A percentile compares a stretch with the other conserved stretches of the same genome.
phyloP scores from a whole-genome alignment of 768 basidiomycete genomes.

The Boletus reticuloceps region DNA sequence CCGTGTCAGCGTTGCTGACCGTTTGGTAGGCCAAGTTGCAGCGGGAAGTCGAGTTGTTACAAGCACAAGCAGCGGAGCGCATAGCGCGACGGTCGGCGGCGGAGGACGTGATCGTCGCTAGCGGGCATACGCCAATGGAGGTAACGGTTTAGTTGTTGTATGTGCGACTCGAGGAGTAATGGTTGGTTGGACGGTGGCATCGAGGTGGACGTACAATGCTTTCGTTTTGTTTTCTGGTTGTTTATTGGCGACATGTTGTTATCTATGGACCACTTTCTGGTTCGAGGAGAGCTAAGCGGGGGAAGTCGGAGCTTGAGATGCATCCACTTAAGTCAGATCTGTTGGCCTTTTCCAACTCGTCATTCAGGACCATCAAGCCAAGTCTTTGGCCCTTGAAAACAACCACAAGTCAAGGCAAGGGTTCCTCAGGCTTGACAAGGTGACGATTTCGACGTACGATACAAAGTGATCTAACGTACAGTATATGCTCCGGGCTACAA shows the following conservation, averaged over 20 bases:
- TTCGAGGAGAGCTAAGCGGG: not conserved
- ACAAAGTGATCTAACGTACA: too few species aligned
- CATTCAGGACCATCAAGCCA: too few species aligned
- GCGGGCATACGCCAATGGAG: slow-evolving; percentile 32
- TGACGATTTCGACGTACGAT: too few species aligned
- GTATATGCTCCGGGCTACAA: too few species aligned
- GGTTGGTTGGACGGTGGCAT: not conserved
- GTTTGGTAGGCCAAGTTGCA: slow-evolving; percentile 50
- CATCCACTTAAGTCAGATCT: too few species aligned
- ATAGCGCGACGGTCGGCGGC: slow-evolving; percentile 31
- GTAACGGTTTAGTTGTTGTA: slow-evolving; percentile 12
- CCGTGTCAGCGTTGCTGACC: not conserved
- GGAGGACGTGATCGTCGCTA: slow-evolving; percentile 30
- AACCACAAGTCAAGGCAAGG: too few species aligned
- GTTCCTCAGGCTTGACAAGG: too few species aligned
- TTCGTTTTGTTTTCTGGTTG: not conserved
- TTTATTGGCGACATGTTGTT: too few species aligned
- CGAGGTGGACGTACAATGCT: not conserved
- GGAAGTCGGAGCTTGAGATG: too few species aligned
- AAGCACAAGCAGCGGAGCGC: slow-evolving; percentile 47
- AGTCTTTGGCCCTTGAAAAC: too few species aligned
- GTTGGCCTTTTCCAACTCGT: too few species aligned
- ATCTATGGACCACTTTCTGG: not conserved
- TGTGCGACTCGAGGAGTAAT: not conserved
- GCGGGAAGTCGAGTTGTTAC: slow-evolving; percentile 56